Base-by-base conservation (phyloP, 768 basidiomycete genomes). In the Serendipita sp. region DNA sequence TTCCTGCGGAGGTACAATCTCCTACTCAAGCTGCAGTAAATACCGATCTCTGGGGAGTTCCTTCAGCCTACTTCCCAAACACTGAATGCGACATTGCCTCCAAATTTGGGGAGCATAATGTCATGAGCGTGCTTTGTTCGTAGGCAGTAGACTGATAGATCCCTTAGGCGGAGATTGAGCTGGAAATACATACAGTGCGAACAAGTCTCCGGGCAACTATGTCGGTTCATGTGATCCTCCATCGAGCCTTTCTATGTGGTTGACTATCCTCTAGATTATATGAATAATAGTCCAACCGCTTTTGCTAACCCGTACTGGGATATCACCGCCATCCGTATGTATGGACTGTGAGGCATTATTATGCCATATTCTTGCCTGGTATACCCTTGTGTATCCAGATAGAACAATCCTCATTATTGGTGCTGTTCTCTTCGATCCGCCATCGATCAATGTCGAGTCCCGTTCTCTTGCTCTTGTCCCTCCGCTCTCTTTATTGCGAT, bases 291-390 rank as follows among this genome's bases (percentile, higher is more conserved):
- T 68, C 88, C 88, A 1, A 71, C 73, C 2, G 84, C 83, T 10
- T 89, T 89, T 73, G 67, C 68, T 8, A 75, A 85, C 36, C 86
- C 88, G 0, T 88, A 83, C 75, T 90, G 87, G 74, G 81, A 87
- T 48, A 79, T 91, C 71, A 77, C 79, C 53, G 80, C 79, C 60
- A 72, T 88, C 63, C 80, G 78, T 65, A 73, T 82, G 34, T 83
- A 82, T 71, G 73, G 55, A 18, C 48, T 50, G 8, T 50, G 48
- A 50, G 48, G 18, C 18, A 13, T 40, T 5, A 6, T 40, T 13
- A 40, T 40, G 40, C 40, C 40, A 13, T 13, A 23, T 40, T 13
- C 6, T 40, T 40, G 40, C 13, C 40, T 40, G 6, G 40, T 40
- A 40, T 40, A 40, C 40, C 40, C 40, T 23, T 40, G 40, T 40